Evolutionary conservation across 2,329 filamentous ascomycete species (phyloP).

Genomic region (Pseudogymnoascus sp.): DNA sequence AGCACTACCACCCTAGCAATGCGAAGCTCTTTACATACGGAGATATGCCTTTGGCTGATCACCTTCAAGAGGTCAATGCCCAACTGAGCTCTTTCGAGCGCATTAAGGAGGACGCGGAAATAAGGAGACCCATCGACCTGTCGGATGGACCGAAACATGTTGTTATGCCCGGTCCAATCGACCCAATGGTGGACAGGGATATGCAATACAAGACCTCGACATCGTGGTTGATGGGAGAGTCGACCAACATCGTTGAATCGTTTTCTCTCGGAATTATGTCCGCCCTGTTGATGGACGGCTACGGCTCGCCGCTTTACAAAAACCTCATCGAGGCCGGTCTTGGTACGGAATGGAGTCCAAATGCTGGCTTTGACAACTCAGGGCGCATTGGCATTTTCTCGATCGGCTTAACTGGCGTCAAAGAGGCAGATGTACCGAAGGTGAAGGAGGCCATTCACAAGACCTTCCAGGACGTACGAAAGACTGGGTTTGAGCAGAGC

Average conservation of each 20-base stretch:
- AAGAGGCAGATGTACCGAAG: slow-evolving; percentile 66
- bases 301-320: slow-evolving; percentile 86
- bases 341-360: slow-evolving; percentile 89
- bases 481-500: slow-evolving; percentile 74
- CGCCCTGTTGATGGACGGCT: slow-evolving; percentile 82
- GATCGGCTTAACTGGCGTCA: slow-evolving; percentile 83
- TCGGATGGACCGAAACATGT: slow-evolving; percentile 57
- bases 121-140: slow-evolving; percentile 70
- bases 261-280: slow-evolving; percentile 80
- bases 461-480: slow-evolving; percentile 60
- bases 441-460: slow-evolving; percentile 66
- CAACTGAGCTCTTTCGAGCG: slow-evolving; percentile 66
- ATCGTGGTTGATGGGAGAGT: slow-evolving; percentile 84
- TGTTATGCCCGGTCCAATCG: slow-evolving; percentile 69
- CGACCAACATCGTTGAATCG: slow-evolving; percentile 73
- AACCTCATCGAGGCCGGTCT: slow-evolving; percentile 83
- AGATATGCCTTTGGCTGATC: slow-evolving; percentile 75
- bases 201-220: slow-evolving; percentile 91
- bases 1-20: slow-evolving; percentile 97
- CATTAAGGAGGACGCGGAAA: slow-evolving; percentile 59
- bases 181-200: slow-evolving; percentile 76
- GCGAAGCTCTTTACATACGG: slow-evolving; percentile 94
- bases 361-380: slow-evolving; percentile 81
- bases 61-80: slow-evolving; percentile 69
- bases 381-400: slow-evolving; percentile 77